These are phyloP conservation scores for Blastocystis sp. DNA, from an alignment of 352 stramenopile species.

Conservation along the genomic window DNA sequence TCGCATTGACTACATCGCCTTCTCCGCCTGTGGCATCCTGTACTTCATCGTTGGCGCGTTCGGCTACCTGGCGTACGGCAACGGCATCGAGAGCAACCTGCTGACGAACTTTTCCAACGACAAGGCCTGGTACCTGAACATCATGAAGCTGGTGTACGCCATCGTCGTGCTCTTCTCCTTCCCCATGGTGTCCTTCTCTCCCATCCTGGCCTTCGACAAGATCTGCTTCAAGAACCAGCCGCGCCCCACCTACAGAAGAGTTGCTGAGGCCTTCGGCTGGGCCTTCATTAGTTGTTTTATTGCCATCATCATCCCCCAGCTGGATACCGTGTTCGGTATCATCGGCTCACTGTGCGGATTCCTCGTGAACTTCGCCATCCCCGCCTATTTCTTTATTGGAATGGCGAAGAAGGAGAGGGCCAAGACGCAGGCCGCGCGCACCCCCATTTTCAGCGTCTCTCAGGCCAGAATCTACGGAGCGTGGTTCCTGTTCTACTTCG, in stretches of 20 bases:
- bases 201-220: constrained; percentile 31
- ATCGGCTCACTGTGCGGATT: constrained; percentile 26
- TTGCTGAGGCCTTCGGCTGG: constrained; percentile 11
- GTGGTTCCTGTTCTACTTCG: constrained; percentile 30
- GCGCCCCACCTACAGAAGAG: not conserved
- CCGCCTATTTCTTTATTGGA: not conserved
- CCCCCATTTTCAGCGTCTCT: not conserved
- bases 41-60: constrained; percentile 42
- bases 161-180: constrained; percentile 69
- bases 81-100: constrained; percentile 9
- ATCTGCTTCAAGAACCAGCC: not conserved
- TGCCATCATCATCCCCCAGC: constrained; percentile 27
- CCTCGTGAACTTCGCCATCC: constrained; percentile 31
- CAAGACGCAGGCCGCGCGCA: not conserved
- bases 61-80: constrained; percentile 54
- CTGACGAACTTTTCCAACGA: constrained; percentile 13
- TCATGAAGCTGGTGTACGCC: constrained; percentile 62
- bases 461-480: not conserved
- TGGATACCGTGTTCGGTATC: constrained; percentile 55
- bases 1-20: not conserved
- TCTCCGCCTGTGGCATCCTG: constrained; percentile 17
- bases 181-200: constrained; percentile 55
- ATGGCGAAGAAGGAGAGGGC: constrained; percentile 24
- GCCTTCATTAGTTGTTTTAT: constrained; percentile 3
- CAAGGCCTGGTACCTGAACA: not conserved